Evolutionary conservation across 805 yeast genomes (phyloP), one percentile per base, ranked within the genome.

Genomic region (Myxozyma udenii): DNA sequence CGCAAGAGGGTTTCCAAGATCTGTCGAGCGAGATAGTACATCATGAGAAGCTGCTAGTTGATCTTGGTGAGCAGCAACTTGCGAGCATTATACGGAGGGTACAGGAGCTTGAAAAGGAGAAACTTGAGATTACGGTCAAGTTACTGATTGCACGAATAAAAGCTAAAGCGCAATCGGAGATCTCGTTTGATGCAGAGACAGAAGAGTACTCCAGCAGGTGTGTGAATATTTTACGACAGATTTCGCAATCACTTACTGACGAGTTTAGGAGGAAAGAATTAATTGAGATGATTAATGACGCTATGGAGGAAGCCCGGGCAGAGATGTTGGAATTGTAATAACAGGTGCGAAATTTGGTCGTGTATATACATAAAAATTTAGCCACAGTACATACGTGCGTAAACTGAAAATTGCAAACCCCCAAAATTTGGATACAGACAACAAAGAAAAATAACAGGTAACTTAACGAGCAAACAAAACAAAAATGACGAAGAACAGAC

Each of bases 1-100:
- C 60, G 1, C 60, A 55, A 35, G 60, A 55, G 39, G 60, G 60
- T 3, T 55, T 55, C 30, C 58, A 55, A 33, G 60, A 55, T 22
- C 50, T 53, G 7, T 55, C 60, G 18, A 22, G 40, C 35, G 58
- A 53, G n/a, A 48, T 55, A 14, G 14, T 51, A 18, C 30, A n/a
- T 21, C 60, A 53, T 12, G 51, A 53, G 23, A 44, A 38, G 25
- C 40, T 48, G 22, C 24, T 55, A 22, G 23, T 18, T 7, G 37
- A 26, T 9, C 9, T 45, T 9, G 44, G 30, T 4, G 44, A 21
- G 19, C 21, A 37, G 5, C 22, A 25, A 21, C 18, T 55, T 5
- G 28, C 60, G 4, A 14, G 26, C n/a, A 44, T 55, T 9, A 45
- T 55, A 19, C 45, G 52, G 16, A 32, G 24, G n/a, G 52, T 55